Conservation (phyloP, 2,329 filamentous ascomycete genomes). For the Penicillium expansum region DNA sequence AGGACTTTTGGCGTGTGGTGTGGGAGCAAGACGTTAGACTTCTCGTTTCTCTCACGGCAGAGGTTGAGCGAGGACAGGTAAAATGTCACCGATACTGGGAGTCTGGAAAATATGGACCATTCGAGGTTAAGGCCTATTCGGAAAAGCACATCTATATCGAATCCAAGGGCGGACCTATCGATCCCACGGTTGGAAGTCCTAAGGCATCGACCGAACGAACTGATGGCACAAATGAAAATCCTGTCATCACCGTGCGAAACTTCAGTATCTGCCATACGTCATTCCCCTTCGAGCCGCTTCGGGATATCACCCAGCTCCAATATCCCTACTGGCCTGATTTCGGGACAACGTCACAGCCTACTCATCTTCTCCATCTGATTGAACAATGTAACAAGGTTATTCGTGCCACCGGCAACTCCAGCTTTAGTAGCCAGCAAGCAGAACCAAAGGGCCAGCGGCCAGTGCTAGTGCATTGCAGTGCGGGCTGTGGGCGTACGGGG, state of each 20-base stretch:
- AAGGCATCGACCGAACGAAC: conserved; percentile 18
- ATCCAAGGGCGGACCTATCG: conserved; percentile 44
- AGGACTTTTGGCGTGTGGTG: conserved; percentile 97
- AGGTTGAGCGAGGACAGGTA: conserved; percentile 85
- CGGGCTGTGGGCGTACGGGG: conserved; percentile 91
- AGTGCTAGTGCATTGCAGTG: conserved; percentile 90
- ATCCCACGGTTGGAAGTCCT: conserved; percentile 30
- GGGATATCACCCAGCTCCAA: conserved; percentile 91
- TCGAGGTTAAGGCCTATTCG: conserved; percentile 72
- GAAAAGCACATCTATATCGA: conserved; percentile 81
- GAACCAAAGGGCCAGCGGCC: conserved; percentile 59
- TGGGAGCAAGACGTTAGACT: conserved; percentile 97
- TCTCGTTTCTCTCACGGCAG: conserved; percentile 94
- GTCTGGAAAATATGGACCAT: conserved; percentile 69
- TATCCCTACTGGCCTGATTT: conserved; percentile 98
- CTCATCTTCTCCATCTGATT: conserved; percentile 82
- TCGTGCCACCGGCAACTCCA: conserved; percentile 34
- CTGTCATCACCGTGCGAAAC: conserved; percentile 79
- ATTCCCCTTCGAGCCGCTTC: conserved; percentile 78
- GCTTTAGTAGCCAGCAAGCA: conserved; percentile 50
- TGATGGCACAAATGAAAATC: conserved; percentile 41
- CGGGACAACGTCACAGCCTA: conserved; percentile 83
- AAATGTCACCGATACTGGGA: conserved; percentile 97
- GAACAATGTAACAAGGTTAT: conserved; percentile 75
- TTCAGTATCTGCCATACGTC: conserved; percentile 76